Base-by-base conservation (phyloP, 495 filamentous ascomycete species). In the Tuber umbilicatum region DNA sequence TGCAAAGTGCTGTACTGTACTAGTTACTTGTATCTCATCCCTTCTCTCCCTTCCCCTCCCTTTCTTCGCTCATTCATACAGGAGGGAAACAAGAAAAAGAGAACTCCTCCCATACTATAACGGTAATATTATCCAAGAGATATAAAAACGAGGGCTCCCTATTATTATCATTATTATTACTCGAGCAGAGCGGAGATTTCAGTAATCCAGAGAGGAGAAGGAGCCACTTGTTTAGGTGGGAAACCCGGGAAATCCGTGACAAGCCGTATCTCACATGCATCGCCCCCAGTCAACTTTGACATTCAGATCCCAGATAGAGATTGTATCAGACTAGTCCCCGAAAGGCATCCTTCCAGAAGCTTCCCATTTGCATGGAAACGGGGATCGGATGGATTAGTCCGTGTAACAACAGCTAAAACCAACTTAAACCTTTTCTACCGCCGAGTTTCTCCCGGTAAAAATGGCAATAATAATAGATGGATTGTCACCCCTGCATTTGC, bases 391-490 rank as follows among this genome's bases (percentile, higher is more conserved):
- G 23, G n/a, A n/a, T n/a, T 60, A 31, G 55, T 10, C 55, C 35
- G 55, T 64, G 55, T 64, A 64, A 64, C 55, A 64, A 64, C 55
- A 64, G 27, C 55, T 64, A 64, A 64, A 64, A 64, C 55, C 55
- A 64, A 64, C 55, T 35, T 64, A 35, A 64, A 64, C 55, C 14
- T 64, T n/a, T n/a, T 31, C 55, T 35, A 5, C 27, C 55, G 55
- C 55, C 2, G 27, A 35, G n/a, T 31, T 35, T 64, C 27, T 64
- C 55, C 55, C 55, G 27, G 55, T 31, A 64, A 64, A 64, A 60
- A 60, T 60, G 14, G 35, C 0, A 31, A 35, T 35, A 0, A 64
- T 6, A 35, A 64, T 64, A 31, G 35, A 35, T 27, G 6, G 27
- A 27, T 31, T 27, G 50, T 31, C 10, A 60, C n/a, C 50, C 55